Percentiles rank a stretch among this genome's conserved stretches.
These are phyloP conservation scores for Diaporthe vaccinii DNA, from an alignment of 2,329 filamentous ascomycete species.

Conservation along the genomic window DNA sequence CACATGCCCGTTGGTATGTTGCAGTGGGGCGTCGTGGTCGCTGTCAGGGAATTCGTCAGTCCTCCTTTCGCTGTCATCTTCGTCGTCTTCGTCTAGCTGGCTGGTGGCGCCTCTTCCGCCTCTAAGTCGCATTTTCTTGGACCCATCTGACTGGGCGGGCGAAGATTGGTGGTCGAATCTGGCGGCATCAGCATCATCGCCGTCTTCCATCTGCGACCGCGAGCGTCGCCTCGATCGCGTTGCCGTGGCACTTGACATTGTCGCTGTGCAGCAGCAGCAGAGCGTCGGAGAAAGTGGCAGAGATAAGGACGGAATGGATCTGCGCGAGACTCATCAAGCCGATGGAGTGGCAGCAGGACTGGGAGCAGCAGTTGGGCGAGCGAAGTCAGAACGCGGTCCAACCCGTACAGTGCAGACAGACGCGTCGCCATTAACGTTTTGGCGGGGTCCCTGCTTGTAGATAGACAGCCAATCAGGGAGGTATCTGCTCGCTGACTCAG, in stretches of 20 bases:
- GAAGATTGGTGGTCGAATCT: slow-evolving; percentile 44
- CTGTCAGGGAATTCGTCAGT: slow-evolving; percentile 38
- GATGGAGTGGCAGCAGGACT: background rate
- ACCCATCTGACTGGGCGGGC: slow-evolving; percentile 47
- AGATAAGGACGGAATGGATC: background rate
- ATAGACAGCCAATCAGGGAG: background rate
- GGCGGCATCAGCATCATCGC: slow-evolving; percentile 50
- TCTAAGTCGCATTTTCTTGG: slow-evolving; percentile 54
- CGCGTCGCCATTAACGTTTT: slow-evolving; percentile 37
- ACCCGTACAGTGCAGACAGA: background rate
- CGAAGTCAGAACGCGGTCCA: slow-evolving; percentile 28
- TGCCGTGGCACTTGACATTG: slow-evolving; percentile 48
- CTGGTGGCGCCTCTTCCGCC: slow-evolving; percentile 42
- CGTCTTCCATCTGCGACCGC: slow-evolving; percentile 57
- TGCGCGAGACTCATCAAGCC: slow-evolving; percentile 12
- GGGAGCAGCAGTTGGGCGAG: background rate
- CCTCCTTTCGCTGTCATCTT: slow-evolving; percentile 38
- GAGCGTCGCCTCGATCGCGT: slow-evolving; percentile 61
- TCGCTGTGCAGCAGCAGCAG: background rate
- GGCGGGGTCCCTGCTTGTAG: slow-evolving; percentile 12
- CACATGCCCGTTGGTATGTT: slow-evolving; percentile 20
- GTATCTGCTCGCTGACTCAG: background rate
- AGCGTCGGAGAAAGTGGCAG: background rate
- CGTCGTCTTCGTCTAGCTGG: slow-evolving; percentile 43
- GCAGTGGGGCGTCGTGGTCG: slow-evolving; percentile 42